Percentiles rank a stretch among this genome's conserved stretches.
Conservation (phyloP, 1,284 basidiomycete genomes). For the Trametes hirsuta region DNA sequence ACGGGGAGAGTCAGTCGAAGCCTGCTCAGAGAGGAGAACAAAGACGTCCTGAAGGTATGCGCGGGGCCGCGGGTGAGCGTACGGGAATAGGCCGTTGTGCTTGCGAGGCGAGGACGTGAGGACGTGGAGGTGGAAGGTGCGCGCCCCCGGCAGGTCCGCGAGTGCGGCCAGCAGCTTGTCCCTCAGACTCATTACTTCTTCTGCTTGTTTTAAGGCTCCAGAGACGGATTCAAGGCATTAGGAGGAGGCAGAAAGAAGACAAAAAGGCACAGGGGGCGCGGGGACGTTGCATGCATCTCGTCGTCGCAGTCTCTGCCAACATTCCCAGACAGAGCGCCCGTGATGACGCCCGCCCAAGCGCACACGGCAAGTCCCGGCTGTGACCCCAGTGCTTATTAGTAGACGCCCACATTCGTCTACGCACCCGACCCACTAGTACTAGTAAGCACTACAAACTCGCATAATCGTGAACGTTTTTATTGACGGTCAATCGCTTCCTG, state of each 20-base stretch:
- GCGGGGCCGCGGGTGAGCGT: conserved; percentile 65
- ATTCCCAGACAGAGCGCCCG: conserved; percentile 12
- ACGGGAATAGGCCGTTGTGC: conserved; percentile 74
- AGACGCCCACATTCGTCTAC: no score
- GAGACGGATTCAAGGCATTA: neutral
- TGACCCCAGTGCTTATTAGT: no score
- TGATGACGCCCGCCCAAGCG: conserved; percentile 2
- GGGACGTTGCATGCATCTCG: neutral
- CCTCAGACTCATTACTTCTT: conserved; percentile 49
- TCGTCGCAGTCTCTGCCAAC: conserved; percentile 7
- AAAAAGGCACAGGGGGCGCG: neutral
- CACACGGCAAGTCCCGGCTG: conserved; percentile 2
- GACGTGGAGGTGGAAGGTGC: conserved; percentile 74
- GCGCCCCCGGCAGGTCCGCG: conserved; percentile 59
- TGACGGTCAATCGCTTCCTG: no score
- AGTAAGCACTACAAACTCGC: no score
- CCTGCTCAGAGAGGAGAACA: conserved; percentile 69
- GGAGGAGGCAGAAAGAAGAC: neutral
- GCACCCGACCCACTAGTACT: no score
- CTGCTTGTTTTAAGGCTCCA: neutral
- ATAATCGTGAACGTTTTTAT: no score
- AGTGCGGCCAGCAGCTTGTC: conserved; percentile 68
- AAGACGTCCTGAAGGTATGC: conserved; percentile 77
- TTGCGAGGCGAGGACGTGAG: conserved; percentile 75
- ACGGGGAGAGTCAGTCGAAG: conserved; percentile 46